Conservation (phyloP, 768 basidiomycete genomes). For the Phaeotremella skinneri region DNA sequence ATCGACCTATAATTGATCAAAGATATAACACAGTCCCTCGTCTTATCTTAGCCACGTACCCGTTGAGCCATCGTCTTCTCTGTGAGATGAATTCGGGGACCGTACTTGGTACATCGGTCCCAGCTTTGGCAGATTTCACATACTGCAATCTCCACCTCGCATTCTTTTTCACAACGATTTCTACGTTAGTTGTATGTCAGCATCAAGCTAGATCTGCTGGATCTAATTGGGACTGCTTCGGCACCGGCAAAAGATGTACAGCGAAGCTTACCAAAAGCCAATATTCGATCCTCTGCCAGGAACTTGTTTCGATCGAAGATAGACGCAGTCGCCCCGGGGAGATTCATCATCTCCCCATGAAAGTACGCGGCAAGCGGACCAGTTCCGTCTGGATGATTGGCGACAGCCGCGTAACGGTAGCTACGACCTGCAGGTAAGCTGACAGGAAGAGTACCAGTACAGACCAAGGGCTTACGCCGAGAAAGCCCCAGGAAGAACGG, state of each 20-base stretch:
- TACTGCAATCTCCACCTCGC: conserved; percentile 49
- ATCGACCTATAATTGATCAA: conserved; percentile 29
- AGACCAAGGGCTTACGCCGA: conserved; percentile 29
- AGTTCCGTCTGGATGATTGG: conserved; percentile 44
- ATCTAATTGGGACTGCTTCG: neutral
- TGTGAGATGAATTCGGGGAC: conserved; percentile 50
- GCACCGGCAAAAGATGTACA: conserved; percentile 1
- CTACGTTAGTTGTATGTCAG: conserved; percentile 7
- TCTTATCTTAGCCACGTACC: conserved; percentile 24
- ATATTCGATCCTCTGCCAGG: conserved; percentile 63
- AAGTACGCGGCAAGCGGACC: conserved; percentile 46
- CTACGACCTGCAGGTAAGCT: neutral
- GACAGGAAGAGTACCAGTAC: neutral
- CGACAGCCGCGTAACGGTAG: conserved; percentile 45
- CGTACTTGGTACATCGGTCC: conserved; percentile 46
- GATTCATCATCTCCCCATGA: conserved; percentile 48
- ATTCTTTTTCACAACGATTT: conserved; percentile 45
- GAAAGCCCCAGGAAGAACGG: conserved; percentile 47
- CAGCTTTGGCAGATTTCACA: conserved; percentile 47
- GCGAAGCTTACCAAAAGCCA: conserved; percentile 57
- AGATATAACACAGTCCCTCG: neutral
- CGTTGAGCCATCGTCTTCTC: conserved; percentile 52
- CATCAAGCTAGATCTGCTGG: neutral
- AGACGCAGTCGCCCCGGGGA: conserved; percentile 38
- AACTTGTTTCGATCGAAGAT: conserved; percentile 78